Evolutionary conservation across 495 filamentous ascomycete genomes (phyloP), one percentile per base, ranked within the genome.

Genomic region (Parathielavia hyrcaniae): DNA sequence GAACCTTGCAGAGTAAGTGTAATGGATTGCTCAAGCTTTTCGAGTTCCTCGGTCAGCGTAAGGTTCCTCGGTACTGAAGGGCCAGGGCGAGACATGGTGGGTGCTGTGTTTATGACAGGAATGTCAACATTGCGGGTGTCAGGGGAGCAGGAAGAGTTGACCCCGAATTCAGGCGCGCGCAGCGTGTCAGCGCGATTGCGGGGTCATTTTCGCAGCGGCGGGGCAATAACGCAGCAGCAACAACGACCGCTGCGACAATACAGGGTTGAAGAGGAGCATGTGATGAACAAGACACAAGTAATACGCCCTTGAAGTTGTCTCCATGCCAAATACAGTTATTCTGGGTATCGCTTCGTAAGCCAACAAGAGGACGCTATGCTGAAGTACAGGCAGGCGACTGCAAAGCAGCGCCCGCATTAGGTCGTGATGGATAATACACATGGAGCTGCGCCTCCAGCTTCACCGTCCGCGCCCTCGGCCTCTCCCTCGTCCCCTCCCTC

Each of bases 21-120:
- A 66, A 98, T 97, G 38, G 87, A 91, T 69, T 97, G 95, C 67
- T 98, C 93, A 14, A 98, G 74, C 69, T 89, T 96, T 77, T 98
- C 93, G 20, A 98, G 79, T 75, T 98, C 93, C 65, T 97, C 93
- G 0, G 92, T 93, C 57, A 97, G 79, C 6, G 88, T 86, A 53
- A 96, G 76, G 22, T 81, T 86, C 44, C 90, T 80, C 52, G 81
- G 75, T 9, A 82, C 71, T 1, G 81, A 76, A 5, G 76, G 69
- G 16, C 75, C 63, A 2, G 70, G 62, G 55, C 69, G 71, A 59
- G 75, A 76, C 77, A 78, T 78, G 14, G 45, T 71, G 69, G 57
- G 44, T 50, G 20, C 14, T 30, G 5, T 23, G 41, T 51, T 57
- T 59, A n/a, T 60, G 41, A 54, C 35, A 17, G 35, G 16, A 19